Base-by-base conservation (phyloP, 805 yeast species). In the Blastobotrys attinorum region DNA sequence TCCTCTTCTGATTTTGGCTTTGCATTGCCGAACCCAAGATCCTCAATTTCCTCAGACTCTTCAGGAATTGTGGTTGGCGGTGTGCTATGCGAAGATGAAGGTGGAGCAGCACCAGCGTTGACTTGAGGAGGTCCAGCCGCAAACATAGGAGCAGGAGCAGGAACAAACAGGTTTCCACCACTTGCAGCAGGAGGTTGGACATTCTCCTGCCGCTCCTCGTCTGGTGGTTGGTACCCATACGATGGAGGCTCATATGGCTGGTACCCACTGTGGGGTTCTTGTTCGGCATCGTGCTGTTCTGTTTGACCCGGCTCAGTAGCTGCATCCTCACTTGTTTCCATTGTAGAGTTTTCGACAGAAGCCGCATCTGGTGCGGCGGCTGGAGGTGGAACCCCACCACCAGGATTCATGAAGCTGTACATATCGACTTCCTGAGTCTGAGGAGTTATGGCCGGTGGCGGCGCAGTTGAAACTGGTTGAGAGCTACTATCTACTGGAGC, bases 241-340 rank as follows among this genome's bases (percentile, higher is more conserved):
- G 42, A 40, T 15, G 56, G 51, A 2, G 49, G 44, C 31, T 41
- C 51, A 20, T 57, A 53, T 17, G 35, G 40, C 4, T 49, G 50
- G 21, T 46, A 50, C 13, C 42, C 35, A 60, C 70, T 13, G 6
- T 35, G 22, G 7, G 22, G 31, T 13, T 39, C 44, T 38, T 39
- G 38, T 23, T 42, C 36, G 8, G 16, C 35, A 29, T 40, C 47
- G 31, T 4, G 40, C 34, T 33, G 25, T 44, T 22, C 53, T 40
- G 37, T 42, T 25, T 29, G 48, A 17, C 20, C 47, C 31, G 16
- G 34, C 29, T 53, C 63, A 37, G 54, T 54, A 8, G 52, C 58
- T 31, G 57, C 63, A 41, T 61, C 66, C 13, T 37, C 42, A 17
- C 23, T 25, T 21, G 22, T 34, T 2, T 20, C 22, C 21, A 13